Evolutionary conservation across 805 yeast species (phyloP), one percentile per base, ranked within the genome.

Genomic region (Metschnikowia proteae): DNA sequence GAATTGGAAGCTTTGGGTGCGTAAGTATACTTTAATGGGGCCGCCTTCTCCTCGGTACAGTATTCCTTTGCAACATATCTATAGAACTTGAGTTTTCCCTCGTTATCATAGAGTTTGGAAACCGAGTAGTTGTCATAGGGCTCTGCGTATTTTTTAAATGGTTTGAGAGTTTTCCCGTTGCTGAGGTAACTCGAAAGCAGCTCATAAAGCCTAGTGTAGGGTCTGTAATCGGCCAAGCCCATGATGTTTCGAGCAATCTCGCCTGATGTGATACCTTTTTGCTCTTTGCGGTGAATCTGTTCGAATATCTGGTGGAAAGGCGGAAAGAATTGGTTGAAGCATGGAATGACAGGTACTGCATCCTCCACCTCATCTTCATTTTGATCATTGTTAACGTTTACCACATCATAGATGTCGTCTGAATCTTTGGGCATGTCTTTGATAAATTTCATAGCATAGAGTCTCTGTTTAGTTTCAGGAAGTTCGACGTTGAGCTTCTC

Each of bases 61-160:
- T 50, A 45, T 3, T 51, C 52, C 43, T 52, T 58, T 13, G 60
- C 57, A 46, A 60, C 70, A 56, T 86, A 82, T 36, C 95, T 71
- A 63, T 80, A 87, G 55, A 81, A 86, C 59, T 87, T 85, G 49
- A 76, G 73, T 54, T 89, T 82, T 0, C 96, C 95, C 50, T 81
- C 82, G 55, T 81, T 82, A 59, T 87, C 95, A 50, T 81, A 80
- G 13, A 83, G 82, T 52, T 86, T 74, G 0, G 84, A 74, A 9
- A 88, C 68, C 13, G 63, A 50, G 27, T 45, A 42, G 10, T 62
- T 56, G n/a, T 58, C 61, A 47, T 65, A 65, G 9, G 61, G 59
- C 47, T 68, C 73, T 4, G 53, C 48, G 41, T 60, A 61, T 13
- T 53, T 56, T 44, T 64, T 67, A 28, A 59, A 49, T 4, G 65